Evolutionary conservation across 805 yeast species (phyloP).

Genomic region (Yarrowia sp.): DNA sequence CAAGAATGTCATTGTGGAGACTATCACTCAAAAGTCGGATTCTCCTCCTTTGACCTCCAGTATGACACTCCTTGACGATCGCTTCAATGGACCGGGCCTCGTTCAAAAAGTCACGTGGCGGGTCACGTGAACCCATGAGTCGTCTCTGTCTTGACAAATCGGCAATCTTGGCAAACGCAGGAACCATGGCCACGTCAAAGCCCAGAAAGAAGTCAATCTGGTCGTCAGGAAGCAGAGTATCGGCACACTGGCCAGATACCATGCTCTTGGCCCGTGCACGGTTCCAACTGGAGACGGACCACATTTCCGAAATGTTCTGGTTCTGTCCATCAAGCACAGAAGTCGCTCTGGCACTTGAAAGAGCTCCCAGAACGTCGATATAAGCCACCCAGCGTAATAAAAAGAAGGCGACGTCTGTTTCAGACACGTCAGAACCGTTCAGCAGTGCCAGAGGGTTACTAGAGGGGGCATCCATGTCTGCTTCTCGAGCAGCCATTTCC

Average conservation of each 20-base stretch:
- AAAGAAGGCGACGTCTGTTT: slow-evolving; percentile 57
- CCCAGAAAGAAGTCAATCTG: slow-evolving; percentile 53
- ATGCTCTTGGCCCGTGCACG: slow-evolving; percentile 31
- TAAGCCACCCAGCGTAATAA: slow-evolving; percentile 73
- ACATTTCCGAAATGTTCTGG: slow-evolving; percentile 50
- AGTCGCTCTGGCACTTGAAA: slow-evolving; percentile 56
- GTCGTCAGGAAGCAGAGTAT: slow-evolving; percentile 39
- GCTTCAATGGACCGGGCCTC: slow-evolving; percentile 25
- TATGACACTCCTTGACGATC: slow-evolving; percentile 18
- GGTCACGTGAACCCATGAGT: slow-evolving; percentile 7
- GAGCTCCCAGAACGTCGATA: slow-evolving; percentile 66
- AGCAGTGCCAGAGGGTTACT: slow-evolving; percentile 31
- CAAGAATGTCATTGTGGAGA: slow-evolving; percentile 39
- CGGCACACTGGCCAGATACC: slow-evolving; percentile 34
- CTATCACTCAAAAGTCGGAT: slow-evolving; percentile 33
- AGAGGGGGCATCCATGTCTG: not conserved
- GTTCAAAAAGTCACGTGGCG: slow-evolving; percentile 18
- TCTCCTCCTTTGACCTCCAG: not conserved
- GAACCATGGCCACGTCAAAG: slow-evolving; percentile 67
- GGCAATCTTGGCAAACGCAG: slow-evolving; percentile 61
- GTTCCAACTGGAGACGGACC: slow-evolving; percentile 46
- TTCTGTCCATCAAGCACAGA: slow-evolving; percentile 44
- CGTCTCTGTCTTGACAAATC: slow-evolving; percentile 51
- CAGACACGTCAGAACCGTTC: slow-evolving; percentile 40
- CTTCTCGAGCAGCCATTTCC: slow-evolving; percentile 11